Evolutionary conservation across 2,329 filamentous ascomycete genomes (phyloP).

Genomic region (Acephala macrosclerotiorum): DNA sequence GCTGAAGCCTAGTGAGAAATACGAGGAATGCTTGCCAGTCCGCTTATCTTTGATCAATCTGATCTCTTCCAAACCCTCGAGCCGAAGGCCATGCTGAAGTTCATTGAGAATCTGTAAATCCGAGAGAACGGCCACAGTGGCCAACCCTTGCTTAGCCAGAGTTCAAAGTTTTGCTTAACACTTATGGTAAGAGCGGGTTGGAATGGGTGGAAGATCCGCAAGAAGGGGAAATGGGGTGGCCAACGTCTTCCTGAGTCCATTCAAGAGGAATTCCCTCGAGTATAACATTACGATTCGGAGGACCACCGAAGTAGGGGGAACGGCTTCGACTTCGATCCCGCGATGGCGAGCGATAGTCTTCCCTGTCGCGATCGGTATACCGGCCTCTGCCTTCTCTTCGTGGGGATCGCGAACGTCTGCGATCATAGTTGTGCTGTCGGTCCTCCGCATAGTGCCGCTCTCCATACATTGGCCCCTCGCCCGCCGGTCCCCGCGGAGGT

Average conservation of each 20-base stretch:
- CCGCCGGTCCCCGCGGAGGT: slow-evolving; percentile 38
- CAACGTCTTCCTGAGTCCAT: slow-evolving; percentile 59
- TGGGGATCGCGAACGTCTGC: slow-evolving; percentile 48
- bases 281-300: slow-evolving; percentile 59
- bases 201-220: slow-evolving; percentile 29
- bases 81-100: slow-evolving; percentile 57
- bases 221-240: slow-evolving; percentile 47
- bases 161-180: slow-evolving; percentile 43
- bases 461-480: slow-evolving; percentile 28
- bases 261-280: slow-evolving; percentile 60
- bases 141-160: slow-evolving; percentile 47
- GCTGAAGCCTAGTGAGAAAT: slow-evolving; percentile 23
- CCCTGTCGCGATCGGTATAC: slow-evolving; percentile 45
- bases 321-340: slow-evolving; percentile 42
- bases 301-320: slow-evolving; percentile 43
- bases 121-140: slow-evolving; percentile 42
- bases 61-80: slow-evolving; percentile 61
- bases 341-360: slow-evolving; percentile 43
- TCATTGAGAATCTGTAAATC: slow-evolving; percentile 61
- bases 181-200: slow-evolving; percentile 43
- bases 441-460: slow-evolving; percentile 41
- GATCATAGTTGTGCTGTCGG: slow-evolving; percentile 43
- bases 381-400: slow-evolving; percentile 41
- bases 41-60: slow-evolving; percentile 64
- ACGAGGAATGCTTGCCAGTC: slow-evolving; percentile 53